Evolutionary conservation across 805 yeast genomes (phyloP), one percentile per base, ranked within the genome.

Genomic region (Torulaspora quercuum): DNA sequence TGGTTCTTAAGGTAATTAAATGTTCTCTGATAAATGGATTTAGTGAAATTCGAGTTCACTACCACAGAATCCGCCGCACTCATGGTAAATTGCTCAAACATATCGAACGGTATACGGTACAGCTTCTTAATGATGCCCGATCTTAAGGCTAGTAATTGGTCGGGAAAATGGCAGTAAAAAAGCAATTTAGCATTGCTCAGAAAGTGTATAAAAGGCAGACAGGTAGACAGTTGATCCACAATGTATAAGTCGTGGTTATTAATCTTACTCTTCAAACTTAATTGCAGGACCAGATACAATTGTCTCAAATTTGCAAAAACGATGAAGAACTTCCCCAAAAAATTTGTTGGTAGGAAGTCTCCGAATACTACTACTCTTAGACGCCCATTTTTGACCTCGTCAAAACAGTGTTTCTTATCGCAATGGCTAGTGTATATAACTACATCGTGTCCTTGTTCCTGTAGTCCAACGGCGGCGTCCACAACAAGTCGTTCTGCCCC

Each of bases 401-500:
- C 97, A 58, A 92, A 92, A 53, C 96, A 84, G 58, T 92, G 98
- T 1, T 65, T 57, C 39, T 60, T 70, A 58, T 92, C 96, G 61
- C 95, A 89, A 56, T 92, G 95, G 0, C 96, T 88, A 0, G 98
- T 90, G 63, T 72, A 87, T 4, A 89, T 71, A 2, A 71, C 69
- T 7, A 92, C 78, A 1, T 67, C 69, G 55, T 83, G 79, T 5
- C 80, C 78, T 19, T 68, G 61, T 2, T 76, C 70, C 53, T 90
- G 87, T 17, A 92, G 64, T 0, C 95, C 95, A 3, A 87, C 67
- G 0, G 97, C 98, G 3, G 95, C 88, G 62, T 92, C 99, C 1
- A 92, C 95, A 2, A 92, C 88, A n/a, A 94, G 70, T 41, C 99
- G 70, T 57, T 92, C 99, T 1, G 99, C 99, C 3, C 99, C 99